Evolutionary conservation across 2,329 filamentous ascomycete genomes (phyloP).

Genomic region (Proliferodiscus dingleyae): DNA sequence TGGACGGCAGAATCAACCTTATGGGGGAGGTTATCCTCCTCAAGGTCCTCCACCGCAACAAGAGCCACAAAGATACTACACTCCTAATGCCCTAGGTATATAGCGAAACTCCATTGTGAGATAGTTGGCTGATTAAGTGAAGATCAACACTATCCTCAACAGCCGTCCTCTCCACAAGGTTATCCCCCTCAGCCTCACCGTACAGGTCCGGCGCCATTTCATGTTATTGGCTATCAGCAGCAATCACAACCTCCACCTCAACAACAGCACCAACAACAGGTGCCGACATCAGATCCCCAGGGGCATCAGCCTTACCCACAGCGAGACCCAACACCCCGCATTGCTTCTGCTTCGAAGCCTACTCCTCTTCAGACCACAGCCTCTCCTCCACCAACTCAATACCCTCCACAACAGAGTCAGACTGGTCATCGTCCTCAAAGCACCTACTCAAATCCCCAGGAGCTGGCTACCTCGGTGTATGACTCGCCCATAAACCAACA

Average conservation of each 20-base stretch:
- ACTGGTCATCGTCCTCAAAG: constrained; percentile 56
- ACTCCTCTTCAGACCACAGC: constrained; percentile 48
- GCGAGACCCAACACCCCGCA: constrained; percentile 46
- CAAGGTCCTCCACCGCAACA: constrained; percentile 39
- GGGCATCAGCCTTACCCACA: constrained; percentile 44
- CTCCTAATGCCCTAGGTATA: constrained; percentile 45
- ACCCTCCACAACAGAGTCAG: constrained; percentile 41
- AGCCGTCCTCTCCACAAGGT: constrained; percentile 47
- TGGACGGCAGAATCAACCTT: constrained; percentile 42
- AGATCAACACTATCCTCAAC: constrained; percentile 41
- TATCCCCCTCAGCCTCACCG: constrained; percentile 50
- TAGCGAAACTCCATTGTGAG: constrained; percentile 5
- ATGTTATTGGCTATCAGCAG: constrained; percentile 44
- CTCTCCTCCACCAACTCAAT: constrained; percentile 44
- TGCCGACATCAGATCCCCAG: constrained; percentile 31
- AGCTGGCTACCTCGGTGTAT: constrained; percentile 72
- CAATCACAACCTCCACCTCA: constrained; percentile 24
- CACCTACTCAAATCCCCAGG: constrained; percentile 68
- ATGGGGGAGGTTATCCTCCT: constrained; percentile 34
- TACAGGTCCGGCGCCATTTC: constrained; percentile 56
- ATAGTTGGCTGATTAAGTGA: background rate
- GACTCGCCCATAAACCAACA: constrained; percentile 60
- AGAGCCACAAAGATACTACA: constrained; percentile 66
- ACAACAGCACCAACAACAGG: constrained; percentile 31
- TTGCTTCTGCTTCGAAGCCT: constrained; percentile 42